phyloP scores from a whole-genome alignment of 441 rosid species.

The Monsonia emarginata region DNA sequence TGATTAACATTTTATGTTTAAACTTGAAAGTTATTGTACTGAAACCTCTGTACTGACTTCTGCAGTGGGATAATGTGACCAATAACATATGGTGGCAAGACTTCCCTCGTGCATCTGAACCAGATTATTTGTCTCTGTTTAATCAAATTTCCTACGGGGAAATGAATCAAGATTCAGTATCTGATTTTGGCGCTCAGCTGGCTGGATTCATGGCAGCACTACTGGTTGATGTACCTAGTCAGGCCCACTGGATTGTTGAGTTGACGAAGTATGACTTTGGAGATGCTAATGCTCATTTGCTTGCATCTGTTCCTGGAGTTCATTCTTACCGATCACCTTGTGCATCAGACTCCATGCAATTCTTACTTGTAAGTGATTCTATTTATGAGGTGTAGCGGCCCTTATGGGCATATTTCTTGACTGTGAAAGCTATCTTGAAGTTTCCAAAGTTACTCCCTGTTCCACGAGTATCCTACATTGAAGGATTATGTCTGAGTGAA shows the following conservation, averaged over 20 bases:
- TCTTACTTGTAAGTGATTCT: conserved; percentile 32
- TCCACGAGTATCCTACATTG: too few species aligned
- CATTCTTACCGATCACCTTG: conserved; percentile 42
- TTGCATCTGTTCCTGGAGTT: conserved; percentile 81
- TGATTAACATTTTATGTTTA: not conserved
- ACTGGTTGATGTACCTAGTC: conserved; percentile 67
- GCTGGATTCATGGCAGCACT: conserved; percentile 85
- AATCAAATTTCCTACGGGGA: conserved; percentile 29
- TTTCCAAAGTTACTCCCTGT: not conserved
- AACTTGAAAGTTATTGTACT: not conserved
- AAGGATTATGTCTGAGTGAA: too few species aligned
- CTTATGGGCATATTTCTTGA: conserved; percentile 1
- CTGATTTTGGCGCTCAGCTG: conserved; percentile 80
- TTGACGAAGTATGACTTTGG: conserved; percentile 69
- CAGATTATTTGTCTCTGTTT: conserved; percentile 66
- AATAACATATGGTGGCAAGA: conserved; percentile 99
- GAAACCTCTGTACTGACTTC: not conserved
- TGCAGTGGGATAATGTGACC: conserved; percentile 83
- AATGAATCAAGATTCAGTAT: conserved; percentile 27
- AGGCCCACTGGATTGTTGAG: conserved; percentile 72
- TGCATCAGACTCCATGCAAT: conserved; percentile 23
- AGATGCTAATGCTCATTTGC: conserved; percentile 56
- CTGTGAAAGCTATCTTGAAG: not conserved
- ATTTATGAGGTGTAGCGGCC: not conserved
- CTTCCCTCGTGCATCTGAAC: conserved; percentile 55